Evolutionary conservation across 176 grass and related monocot species (phyloP).

Genomic region (Saccharum officinarum): DNA sequence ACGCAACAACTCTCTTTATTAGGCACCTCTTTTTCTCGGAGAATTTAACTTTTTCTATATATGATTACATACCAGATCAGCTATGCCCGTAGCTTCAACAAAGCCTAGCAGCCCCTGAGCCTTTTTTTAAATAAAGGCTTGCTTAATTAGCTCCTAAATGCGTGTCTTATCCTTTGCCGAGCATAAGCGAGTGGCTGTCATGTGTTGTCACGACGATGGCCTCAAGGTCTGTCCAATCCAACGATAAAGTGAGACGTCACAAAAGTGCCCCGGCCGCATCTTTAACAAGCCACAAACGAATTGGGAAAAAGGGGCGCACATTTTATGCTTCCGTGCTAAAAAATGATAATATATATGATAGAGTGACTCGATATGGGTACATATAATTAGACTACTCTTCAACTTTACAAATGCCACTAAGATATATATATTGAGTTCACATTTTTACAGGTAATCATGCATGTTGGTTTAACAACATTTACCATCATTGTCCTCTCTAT

Average conservation of each 20-base stretch:
- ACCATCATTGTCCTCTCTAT: neutral
- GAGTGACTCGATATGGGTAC: neutral
- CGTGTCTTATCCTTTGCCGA: slow-evolving; percentile 10
- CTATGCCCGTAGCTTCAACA: neutral
- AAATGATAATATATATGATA: neutral
- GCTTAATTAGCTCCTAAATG: slow-evolving; percentile 23
- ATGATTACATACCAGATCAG: slow-evolving; percentile 19
- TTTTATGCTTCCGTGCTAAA: neutral
- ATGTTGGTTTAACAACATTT: neutral
- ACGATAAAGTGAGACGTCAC: slow-evolving; percentile 56
- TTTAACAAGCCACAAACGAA: slow-evolving; percentile 23
- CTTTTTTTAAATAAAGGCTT: neutral
- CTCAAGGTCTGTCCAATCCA: slow-evolving; percentile 49
- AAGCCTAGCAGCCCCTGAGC: neutral
- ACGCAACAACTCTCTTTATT: neutral
- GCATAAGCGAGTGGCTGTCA: slow-evolving; percentile 32
- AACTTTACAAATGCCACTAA: no score
- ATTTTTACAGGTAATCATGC: neutral
- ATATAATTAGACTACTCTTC: neutral
- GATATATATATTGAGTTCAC: no score
- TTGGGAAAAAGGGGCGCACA: neutral
- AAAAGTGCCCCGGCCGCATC: slow-evolving; percentile 22
- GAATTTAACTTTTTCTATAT: slow-evolving; percentile 27
- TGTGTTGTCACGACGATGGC: slow-evolving; percentile 34
- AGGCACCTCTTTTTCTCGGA: neutral